These are phyloP conservation scores for Yamadazyma scolyti DNA, from an alignment of 805 yeast genomes.

Conservation along the genomic window DNA sequence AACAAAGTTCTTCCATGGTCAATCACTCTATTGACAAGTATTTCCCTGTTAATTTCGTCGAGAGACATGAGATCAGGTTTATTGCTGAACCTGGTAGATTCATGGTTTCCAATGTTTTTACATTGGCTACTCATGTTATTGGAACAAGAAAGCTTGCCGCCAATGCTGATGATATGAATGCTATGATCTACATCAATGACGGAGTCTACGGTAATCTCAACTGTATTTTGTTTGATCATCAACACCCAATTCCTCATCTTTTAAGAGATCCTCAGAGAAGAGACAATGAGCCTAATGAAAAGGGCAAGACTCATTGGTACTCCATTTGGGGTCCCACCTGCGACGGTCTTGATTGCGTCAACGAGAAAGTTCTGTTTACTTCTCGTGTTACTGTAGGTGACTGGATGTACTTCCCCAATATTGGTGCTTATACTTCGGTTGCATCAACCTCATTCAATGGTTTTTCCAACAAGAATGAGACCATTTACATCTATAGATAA, in stretches of 20 bases:
- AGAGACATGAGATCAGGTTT: slow-evolving; percentile 34
- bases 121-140: slow-evolving; percentile 78
- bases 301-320: slow-evolving; percentile 33
- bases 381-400: slow-evolving; percentile 76
- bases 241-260: slow-evolving; percentile 66
- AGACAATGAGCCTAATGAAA: slow-evolving; percentile 27
- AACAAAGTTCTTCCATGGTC: slow-evolving; percentile 54
- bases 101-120: slow-evolving; percentile 80
- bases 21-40: slow-evolving; percentile 49
- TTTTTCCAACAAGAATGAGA: slow-evolving; percentile 58
- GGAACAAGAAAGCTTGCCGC: slow-evolving; percentile 58
- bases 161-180: slow-evolving; percentile 42
- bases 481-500: slow-evolving; percentile 48
- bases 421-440: slow-evolving; percentile 91
- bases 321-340: slow-evolving; percentile 99
- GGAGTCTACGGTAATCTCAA: slow-evolving; percentile 96
- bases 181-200: slow-evolving; percentile 87
- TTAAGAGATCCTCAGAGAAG: slow-evolving; percentile 21
- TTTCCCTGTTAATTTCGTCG: slow-evolving; percentile 48
- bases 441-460: slow-evolving; percentile 96
- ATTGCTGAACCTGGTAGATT: slow-evolving; percentile 96
- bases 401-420: slow-evolving; percentile 79
- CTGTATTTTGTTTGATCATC: slow-evolving; percentile 91
- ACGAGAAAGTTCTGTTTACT: slow-evolving; percentile 49
- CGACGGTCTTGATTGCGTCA: slow-evolving; percentile 89